Evolutionary conservation across 352 stramenopile genomes (phyloP), one percentile per base, ranked within the genome.

Genomic region (Pilasporangium apinafurcum): DNA sequence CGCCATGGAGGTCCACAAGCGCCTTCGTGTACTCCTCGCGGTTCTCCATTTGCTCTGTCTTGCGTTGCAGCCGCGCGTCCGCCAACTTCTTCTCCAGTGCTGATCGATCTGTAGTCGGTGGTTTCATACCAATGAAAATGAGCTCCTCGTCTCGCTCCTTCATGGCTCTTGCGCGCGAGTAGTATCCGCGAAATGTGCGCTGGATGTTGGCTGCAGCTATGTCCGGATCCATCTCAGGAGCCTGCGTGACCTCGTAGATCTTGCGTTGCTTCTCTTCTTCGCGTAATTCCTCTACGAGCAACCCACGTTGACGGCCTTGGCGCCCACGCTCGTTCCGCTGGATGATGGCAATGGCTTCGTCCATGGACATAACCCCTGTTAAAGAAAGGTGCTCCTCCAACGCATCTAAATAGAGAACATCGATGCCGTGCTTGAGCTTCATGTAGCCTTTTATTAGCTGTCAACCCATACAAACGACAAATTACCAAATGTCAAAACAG

Each of bases 81-180:
- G 73, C 57, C 4, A 98, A 59, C 36, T 87, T 68, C 38, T 72
- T 77, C 48, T 95, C 72, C 3, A 96, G 56, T 25, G 62, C 51
- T 18, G 81, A 75, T 9, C 71, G 64, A 59, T 81, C 62, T 5
- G 63, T 64, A 17, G 52, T 48, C 6, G 75, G 72, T 8, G 80
- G 63, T 51, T 88, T 95, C 90, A 98, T 97, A 25, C 93, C 93
- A 44, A 98, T 92, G 39, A 97, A 98, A 24, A 96, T 51, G 18
- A 95, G 71, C 63, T 93, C 76, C 16, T 83, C 69, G 47, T 95
- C 76, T 13, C 81, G 81, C 41, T 94, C 85, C 2, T 72, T 52
- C 22, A 54, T 40, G 10, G 84, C 83, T 22, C 60, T 63, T 18
- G 65, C 71, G 13, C 90, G 80, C 13, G 68, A 83, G 37, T 83